phyloP scores from a whole-genome alignment of 2,329 filamentous ascomycete genomes.

The Phoma sp. region DNA sequence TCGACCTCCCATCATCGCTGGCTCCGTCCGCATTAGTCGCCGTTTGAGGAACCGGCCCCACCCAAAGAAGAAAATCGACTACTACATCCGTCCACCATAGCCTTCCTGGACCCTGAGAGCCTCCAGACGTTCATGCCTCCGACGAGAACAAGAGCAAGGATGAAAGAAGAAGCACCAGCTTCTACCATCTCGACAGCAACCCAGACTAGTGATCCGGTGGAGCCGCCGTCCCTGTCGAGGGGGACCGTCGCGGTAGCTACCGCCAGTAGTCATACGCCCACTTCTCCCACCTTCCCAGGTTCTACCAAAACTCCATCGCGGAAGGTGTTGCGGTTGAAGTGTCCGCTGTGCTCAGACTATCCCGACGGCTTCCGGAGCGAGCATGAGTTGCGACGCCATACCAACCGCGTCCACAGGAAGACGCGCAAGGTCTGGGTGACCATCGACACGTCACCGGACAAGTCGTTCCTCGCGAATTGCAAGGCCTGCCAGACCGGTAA shows the following conservation, averaged over 20 bases:
- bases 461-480: conserved; percentile 76
- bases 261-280: conserved; percentile 32
- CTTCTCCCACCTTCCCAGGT: conserved; percentile 41
- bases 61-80: conserved; percentile 32
- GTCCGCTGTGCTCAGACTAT: conserved; percentile 72
- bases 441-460: conserved; percentile 64
- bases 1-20: conserved; percentile 25
- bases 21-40: conserved; percentile 35
- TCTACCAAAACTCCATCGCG: conserved; percentile 40
- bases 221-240: conserved; percentile 32
- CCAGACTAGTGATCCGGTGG: conserved; percentile 32
- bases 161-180: conserved; percentile 36
- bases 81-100: conserved; percentile 23
- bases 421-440: conserved; percentile 69
- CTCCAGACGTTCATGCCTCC: conserved; percentile 40
- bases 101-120: conserved; percentile 18
- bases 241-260: conserved; percentile 42
- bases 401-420: conserved; percentile 69
- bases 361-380: conserved; percentile 84
- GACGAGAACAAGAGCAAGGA: conserved; percentile 43
- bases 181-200: conserved; percentile 29
- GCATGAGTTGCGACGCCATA: conserved; percentile 68
- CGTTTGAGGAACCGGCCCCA: conserved; percentile 40
- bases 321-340: conserved; percentile 53
- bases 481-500: conserved; percentile 81